Evolutionary conservation across 768 basidiomycete species (phyloP).

Genomic region (Tubosaeta sp.): DNA sequence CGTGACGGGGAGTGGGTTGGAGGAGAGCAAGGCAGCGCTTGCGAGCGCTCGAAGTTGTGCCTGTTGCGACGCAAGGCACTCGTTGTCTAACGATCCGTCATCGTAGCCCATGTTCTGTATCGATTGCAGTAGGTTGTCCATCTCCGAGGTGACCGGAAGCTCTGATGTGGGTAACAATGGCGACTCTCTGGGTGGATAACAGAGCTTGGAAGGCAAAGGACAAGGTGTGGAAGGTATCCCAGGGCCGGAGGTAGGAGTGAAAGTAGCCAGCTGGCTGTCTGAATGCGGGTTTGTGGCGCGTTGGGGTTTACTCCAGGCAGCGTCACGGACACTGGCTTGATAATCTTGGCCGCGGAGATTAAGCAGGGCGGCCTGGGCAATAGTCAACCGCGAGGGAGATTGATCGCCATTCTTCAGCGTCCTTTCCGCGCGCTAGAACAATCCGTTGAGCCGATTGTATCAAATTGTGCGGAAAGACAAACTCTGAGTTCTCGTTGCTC

Average conservation of each 20-base stretch:
- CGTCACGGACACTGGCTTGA: slow-evolving; percentile 18
- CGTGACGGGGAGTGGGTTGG: slow-evolving; percentile 4
- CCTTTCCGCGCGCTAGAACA: slow-evolving; percentile 56
- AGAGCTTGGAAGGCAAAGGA: slow-evolving; percentile 21
- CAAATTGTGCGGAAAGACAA: slow-evolving; percentile 22
- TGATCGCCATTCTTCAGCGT: slow-evolving; percentile 55
- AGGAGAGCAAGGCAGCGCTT: slow-evolving; percentile 11
- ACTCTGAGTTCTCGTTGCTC: slow-evolving; percentile 78
- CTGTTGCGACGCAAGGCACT: slow-evolving; percentile 17
- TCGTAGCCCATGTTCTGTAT: slow-evolving; percentile 24
- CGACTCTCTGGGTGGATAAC: slow-evolving; percentile 14
- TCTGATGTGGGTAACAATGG: slow-evolving; percentile 12
- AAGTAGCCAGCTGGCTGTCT: not conserved
- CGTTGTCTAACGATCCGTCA: slow-evolving; percentile 12
- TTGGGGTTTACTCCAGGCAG: slow-evolving; percentile 8
- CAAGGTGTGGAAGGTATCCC: slow-evolving; percentile 13
- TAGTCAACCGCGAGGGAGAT: slow-evolving; percentile 63
- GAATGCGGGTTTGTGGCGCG: slow-evolving; percentile 2
- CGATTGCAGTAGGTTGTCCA: slow-evolving; percentile 37
- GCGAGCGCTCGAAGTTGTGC: slow-evolving; percentile 23
- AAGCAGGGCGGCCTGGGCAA: slow-evolving; percentile 73
- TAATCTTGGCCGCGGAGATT: slow-evolving; percentile 68
- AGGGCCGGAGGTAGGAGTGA: not conserved
- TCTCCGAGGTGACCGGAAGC: slow-evolving; percentile 33
- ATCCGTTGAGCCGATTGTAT: not conserved